Evolutionary conservation across 768 basidiomycete genomes (phyloP).

Genomic region (Dacryopinax primogenitus): DNA sequence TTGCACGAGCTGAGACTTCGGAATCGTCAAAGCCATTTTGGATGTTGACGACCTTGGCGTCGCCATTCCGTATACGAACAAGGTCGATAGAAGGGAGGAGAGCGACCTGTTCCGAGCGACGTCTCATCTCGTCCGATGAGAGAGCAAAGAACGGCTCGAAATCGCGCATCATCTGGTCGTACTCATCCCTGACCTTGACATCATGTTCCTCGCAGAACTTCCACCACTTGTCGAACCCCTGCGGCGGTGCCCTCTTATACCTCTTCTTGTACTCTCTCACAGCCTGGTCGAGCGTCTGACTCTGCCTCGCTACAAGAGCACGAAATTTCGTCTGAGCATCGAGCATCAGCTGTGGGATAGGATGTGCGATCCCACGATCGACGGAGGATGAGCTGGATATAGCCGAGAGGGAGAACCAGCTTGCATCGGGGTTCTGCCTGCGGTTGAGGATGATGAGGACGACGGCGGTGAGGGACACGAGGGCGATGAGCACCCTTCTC

Average conservation of each 20-base stretch:
- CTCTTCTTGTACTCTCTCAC: conserved; percentile 68
- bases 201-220: conserved; percentile 56
- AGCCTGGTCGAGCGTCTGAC: conserved; percentile 62
- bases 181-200: conserved; percentile 80
- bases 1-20: conserved; percentile 65
- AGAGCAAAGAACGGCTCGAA: conserved; percentile 75
- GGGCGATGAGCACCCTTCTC: not conserved
- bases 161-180: conserved; percentile 59
- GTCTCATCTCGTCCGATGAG: conserved; percentile 55
- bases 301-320: conserved; percentile 56
- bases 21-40: conserved; percentile 43
- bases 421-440: not conserved
- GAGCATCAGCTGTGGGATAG: conserved; percentile 72
- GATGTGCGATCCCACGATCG: conserved; percentile 37
- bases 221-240: conserved; percentile 89
- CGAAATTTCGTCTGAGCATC: conserved; percentile 68
- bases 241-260: conserved; percentile 68
- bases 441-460: not conserved
- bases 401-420: not conserved
- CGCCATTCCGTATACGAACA: conserved; percentile 61
- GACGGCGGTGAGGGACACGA: not conserved
- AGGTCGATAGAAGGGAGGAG: conserved; percentile 72
- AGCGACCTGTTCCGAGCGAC: conserved; percentile 51
- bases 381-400: not conserved
- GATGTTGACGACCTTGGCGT: conserved; percentile 45